phyloP scores from a whole-genome alignment of 805 yeast genomes.

The Pichia deserticola region DNA sequence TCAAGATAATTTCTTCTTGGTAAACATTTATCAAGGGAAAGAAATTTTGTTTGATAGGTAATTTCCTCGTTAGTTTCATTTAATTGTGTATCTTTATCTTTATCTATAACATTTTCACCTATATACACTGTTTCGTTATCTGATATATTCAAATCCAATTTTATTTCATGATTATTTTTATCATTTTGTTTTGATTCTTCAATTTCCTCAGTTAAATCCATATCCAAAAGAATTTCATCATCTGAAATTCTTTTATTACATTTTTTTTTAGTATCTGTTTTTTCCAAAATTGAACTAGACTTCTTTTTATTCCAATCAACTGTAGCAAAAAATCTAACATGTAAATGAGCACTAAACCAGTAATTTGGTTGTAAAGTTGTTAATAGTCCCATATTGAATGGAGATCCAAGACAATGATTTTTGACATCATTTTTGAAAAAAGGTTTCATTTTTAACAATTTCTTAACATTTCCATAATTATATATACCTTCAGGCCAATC shows the following conservation, averaged over 20 bases:
- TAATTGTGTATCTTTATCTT: no score
- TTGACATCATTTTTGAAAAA: slow-evolving; percentile 60
- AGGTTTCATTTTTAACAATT: slow-evolving; percentile 52
- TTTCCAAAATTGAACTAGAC: neutral
- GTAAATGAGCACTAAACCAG: slow-evolving; percentile 92
- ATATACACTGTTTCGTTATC: slow-evolving; percentile 1
- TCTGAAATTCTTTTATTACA: neutral
- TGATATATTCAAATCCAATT: slow-evolving; percentile 20
- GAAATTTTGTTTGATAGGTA: slow-evolving; percentile 32
- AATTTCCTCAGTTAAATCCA: neutral
- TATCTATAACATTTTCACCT: no score
- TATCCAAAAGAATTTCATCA: slow-evolving; percentile 15
- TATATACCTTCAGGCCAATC: slow-evolving; percentile 92
- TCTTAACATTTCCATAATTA: slow-evolving; percentile 48
- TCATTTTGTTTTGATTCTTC: neutral
- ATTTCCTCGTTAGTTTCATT: no score
- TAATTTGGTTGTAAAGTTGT: slow-evolving; percentile 47
- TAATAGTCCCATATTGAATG: slow-evolving; percentile 52
- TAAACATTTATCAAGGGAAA: slow-evolving; percentile 82
- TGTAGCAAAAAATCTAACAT: slow-evolving; percentile 59
- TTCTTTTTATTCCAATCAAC: neutral
- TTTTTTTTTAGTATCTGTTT: slow-evolving; percentile 15
- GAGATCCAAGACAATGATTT: slow-evolving; percentile 61
- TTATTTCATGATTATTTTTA: slow-evolving; percentile 28
- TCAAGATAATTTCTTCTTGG: slow-evolving; percentile 57